Base-by-base conservation (phyloP, 768 basidiomycete species). In the Termitomyces titanicus region DNA sequence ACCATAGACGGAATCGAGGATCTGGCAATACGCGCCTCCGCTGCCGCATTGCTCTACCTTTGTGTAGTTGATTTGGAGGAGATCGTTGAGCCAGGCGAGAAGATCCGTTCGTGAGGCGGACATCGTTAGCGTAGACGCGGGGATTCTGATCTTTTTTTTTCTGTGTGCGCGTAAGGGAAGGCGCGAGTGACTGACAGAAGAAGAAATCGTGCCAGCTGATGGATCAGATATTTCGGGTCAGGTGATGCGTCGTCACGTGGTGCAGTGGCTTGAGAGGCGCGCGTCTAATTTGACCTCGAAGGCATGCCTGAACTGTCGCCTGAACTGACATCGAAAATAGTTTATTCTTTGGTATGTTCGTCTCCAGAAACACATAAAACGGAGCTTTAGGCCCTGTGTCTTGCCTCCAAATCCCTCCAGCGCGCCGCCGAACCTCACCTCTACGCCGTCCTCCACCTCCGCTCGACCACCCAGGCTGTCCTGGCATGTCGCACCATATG, bases 1-100 rank as follows among this genome's bases (percentile, higher is more conserved):
- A 92, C 94, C 86, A 69, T 89, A 98, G 75, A 98, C 85, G 43
- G 92, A 94, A 77, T 98, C 97, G 58, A 98, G 73, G 67, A 98
- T 79, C 72, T 98, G 97, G 67, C 93, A 94, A 71, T 98, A 98
- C 29, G 92, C 94, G 3, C 84, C 94, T 47, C 96, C 96, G 0
- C 86, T 83, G 15, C 93, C 93, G 66, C 90, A 93, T 70, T 94
- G 91, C 72, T 94, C 92, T 59, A 97, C 74, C 72, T 96, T 98
- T 12, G 89, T 92, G 74, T 94, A 93, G 75, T 87, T 89, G 63
- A 92, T 76, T 70, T 92, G 88, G 1, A 98, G 81, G 22, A 99
- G 85, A 40, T 95, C 91, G 72, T 99, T 98, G 63, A 97, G 75
- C 97, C 97, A 99, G 42, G 80, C 80, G 15, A 99, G 66, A 22